Evolutionary conservation across 2,329 filamentous ascomycete species (phyloP).

Genomic region (Beauveria medogensis): DNA sequence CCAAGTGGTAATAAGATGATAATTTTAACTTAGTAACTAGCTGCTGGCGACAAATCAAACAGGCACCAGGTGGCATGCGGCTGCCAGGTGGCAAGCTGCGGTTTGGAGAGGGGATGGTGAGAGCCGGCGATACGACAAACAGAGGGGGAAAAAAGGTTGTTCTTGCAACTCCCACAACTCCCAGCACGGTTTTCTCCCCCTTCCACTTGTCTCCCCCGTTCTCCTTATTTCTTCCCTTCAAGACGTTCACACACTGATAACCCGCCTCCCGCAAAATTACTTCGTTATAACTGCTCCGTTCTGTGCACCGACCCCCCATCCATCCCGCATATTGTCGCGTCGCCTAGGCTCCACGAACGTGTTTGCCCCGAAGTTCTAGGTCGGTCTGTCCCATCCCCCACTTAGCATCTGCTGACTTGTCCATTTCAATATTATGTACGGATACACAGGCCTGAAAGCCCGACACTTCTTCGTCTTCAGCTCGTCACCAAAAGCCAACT

Average conservation of each 20-base stretch:
- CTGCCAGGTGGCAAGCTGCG: slow-evolving; percentile 3
- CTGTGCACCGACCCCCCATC: background rate
- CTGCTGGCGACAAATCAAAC: background rate
- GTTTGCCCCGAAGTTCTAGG: background rate
- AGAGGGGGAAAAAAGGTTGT: background rate
- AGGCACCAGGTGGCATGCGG: background rate
- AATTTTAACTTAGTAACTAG: background rate
- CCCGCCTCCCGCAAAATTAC: background rate
- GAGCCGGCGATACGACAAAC: background rate
- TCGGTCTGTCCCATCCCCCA: background rate
- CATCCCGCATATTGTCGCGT: background rate
- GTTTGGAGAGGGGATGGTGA: background rate
- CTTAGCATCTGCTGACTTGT: background rate
- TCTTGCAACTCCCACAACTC: background rate
- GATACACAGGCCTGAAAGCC: background rate
- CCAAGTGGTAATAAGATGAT: background rate
- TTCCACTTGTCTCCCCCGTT: background rate
- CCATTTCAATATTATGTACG: background rate
- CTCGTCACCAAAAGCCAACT: background rate
- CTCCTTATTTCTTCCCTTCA: background rate
- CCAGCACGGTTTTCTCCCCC: background rate
- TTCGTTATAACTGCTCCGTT: background rate
- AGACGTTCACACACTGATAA: background rate
- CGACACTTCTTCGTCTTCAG: background rate
- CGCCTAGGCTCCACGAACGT: background rate